These are phyloP conservation scores for Pichia sp. DNA, from an alignment of 1,139 yeast species.

Conservation along the genomic window DNA sequence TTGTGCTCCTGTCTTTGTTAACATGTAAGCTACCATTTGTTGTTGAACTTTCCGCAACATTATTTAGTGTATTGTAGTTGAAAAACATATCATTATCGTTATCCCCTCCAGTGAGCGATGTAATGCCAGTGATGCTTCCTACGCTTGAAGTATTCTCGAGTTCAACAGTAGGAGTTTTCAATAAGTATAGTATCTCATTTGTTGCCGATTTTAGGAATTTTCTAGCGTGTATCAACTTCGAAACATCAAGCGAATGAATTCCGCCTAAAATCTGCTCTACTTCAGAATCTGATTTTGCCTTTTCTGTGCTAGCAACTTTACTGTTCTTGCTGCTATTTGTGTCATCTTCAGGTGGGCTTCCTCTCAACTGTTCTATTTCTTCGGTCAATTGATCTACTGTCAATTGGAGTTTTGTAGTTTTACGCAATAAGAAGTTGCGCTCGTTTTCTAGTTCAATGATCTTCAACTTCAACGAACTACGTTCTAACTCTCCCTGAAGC, in stretches of 20 bases:
- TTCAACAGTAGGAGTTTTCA: slow-evolving; percentile 32
- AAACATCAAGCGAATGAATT: slow-evolving; percentile 25
- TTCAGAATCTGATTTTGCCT: slow-evolving; percentile 1
- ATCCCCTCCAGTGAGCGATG: slow-evolving; percentile 1
- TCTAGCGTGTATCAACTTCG: slow-evolving; percentile 30
- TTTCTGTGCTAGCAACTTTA: not conserved
- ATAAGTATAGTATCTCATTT: slow-evolving; percentile 31
- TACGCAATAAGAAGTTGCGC: slow-evolving; percentile 38
- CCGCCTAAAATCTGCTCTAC: slow-evolving; percentile 14
- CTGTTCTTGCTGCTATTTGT: not conserved
- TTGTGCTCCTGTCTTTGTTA: not conserved
- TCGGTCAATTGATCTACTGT: slow-evolving; percentile 24
- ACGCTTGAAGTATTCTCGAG: slow-evolving; percentile 24
- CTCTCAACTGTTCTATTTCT: slow-evolving; percentile 3
- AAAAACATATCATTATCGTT: slow-evolving; percentile 9
- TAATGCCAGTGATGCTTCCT: slow-evolving; percentile 13
- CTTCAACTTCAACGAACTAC: slow-evolving; percentile 51
- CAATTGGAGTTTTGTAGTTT: slow-evolving; percentile 26
- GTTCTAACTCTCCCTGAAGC: slow-evolving; percentile 53
- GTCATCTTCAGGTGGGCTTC: not conserved
- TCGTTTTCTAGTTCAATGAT: slow-evolving; percentile 55
- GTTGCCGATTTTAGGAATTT: slow-evolving; percentile 33
- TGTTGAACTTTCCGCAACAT: not conserved
- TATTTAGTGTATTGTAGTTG: slow-evolving; percentile 2
- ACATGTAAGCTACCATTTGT: not conserved